Evolutionary conservation across 1,284 basidiomycete species (phyloP), one percentile per base, ranked within the genome.

Genomic region (Exsudoporus floridanus): DNA sequence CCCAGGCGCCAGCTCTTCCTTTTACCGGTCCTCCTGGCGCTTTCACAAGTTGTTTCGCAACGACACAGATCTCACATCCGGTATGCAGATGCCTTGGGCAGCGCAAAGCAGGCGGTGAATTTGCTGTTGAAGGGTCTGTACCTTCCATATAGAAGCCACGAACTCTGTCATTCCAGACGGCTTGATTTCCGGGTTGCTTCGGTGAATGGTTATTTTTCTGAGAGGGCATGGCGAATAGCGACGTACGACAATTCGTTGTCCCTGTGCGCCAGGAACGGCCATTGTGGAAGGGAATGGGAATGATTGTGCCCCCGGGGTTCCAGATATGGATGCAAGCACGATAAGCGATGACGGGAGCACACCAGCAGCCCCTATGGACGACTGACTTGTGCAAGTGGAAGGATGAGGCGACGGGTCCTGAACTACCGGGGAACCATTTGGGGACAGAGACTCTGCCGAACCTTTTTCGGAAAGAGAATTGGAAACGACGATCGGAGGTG

Each of bases 51-150:
- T 74, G 71, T 57, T 76, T 83, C 0, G 82, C 81, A 55, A 82
- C 81, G 27, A 86, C 82, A 60, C 87, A 90, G 51, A 89, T 88
- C 58, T 85, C 80, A 60, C 88, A 90, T 31, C 78, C 80, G 18
- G 81, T 82, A 59, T 85, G 80, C 2, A 90, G 73, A 64, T 90
- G 87, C 12, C 87, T 77, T 0, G 86, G 83, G 62, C 88, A 90
- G 34, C 84, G 81, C 56, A 83, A 74, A 0, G 79, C 76, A 3
- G 83, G 80, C 3, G 84, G 81, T 1, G 84, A 81, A 62, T 84
- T 84, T 16, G 82, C 79, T 0, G 82, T 81, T 40, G 73, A 77
- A 0, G 81, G 82, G 59, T 86, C 82, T 3, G 82, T 77, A 44
- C 87, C 86, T 12, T 76, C 77, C 54, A 75, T 73, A 64, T 88